phyloP scores from a whole-genome alignment of 2,329 filamentous ascomycete genomes.

The Colletotrichum spaethianum region DNA sequence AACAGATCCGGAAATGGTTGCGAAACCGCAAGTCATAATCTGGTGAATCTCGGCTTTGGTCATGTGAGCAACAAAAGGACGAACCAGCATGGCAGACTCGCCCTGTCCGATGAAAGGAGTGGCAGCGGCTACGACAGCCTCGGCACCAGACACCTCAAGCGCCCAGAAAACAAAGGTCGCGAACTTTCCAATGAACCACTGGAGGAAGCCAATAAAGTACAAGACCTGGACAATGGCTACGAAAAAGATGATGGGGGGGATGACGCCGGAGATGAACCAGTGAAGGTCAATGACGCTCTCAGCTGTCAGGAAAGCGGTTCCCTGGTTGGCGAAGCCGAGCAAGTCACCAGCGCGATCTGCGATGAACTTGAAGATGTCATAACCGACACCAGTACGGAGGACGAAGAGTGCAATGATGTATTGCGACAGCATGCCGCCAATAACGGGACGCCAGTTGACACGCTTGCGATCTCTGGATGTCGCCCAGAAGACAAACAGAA shows the following conservation, averaged over 20 bases:
- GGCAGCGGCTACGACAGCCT: constrained; percentile 93
- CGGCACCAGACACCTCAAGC: constrained; percentile 88
- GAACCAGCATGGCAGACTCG: constrained; percentile 93
- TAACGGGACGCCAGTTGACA: constrained; percentile 84
- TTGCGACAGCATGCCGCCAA: constrained; percentile 89
- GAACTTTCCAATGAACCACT: constrained; percentile 92
- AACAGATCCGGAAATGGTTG: constrained; percentile 91
- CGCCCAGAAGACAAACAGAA: constrained; percentile 75
- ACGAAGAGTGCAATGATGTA: constrained; percentile 93
- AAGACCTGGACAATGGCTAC: constrained; percentile 90
- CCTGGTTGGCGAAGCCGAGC: constrained; percentile 81
- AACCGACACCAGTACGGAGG: constrained; percentile 83
- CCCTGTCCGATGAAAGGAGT: constrained; percentile 96
- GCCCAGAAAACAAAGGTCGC: constrained; percentile 93
- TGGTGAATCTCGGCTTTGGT: constrained; percentile 92
- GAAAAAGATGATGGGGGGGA: constrained; percentile 98
- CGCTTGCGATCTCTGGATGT: constrained; percentile 79
- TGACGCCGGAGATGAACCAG: constrained; percentile 84
- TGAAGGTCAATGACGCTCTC: constrained; percentile 55
- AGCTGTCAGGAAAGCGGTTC: constrained; percentile 80
- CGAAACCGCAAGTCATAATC: constrained; percentile 92
- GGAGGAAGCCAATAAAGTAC: constrained; percentile 84
- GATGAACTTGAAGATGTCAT: constrained; percentile 93
- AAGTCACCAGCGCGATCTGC: constrained; percentile 81
- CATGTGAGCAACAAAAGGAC: constrained; percentile 87